Evolutionary conservation across 768 basidiomycete species (phyloP).

Genomic region (Mycena leptocephala): DNA sequence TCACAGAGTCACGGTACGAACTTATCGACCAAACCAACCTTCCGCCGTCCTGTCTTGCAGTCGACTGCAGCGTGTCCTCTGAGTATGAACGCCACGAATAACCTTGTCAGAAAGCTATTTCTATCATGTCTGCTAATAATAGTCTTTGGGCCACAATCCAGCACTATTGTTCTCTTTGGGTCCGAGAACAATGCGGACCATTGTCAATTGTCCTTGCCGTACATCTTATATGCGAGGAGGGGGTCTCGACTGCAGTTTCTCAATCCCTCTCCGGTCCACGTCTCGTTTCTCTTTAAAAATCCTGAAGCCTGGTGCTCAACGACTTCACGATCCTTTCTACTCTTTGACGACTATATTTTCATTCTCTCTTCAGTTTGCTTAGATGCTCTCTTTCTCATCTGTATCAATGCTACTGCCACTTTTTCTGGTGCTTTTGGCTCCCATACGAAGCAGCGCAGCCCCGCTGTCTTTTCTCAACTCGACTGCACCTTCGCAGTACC

Average conservation of each 20-base stretch:
- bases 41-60: too few species aligned
- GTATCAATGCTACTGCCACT: not conserved
- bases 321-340: slow-evolving; percentile 27
- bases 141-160: not conserved
- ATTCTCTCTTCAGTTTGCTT: not conserved
- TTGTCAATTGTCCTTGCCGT: slow-evolving; percentile 12
- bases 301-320: slow-evolving; percentile 32
- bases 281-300: not conserved
- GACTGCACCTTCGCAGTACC: slow-evolving; percentile 16
- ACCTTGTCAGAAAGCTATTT: too few species aligned
- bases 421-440: slow-evolving; percentile 10
- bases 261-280: not conserved
- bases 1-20: too few species aligned
- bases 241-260: not conserved
- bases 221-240: slow-evolving; percentile 7
- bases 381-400: slow-evolving; percentile 16
- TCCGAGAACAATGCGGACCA: slow-evolving; percentile 13
- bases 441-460: slow-evolving; percentile 15
- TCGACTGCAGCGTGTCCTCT: too few species aligned
- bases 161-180: slow-evolving; percentile 5
- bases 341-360: slow-evolving; percentile 12
- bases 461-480: slow-evolving; percentile 22
- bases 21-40: too few species aligned
- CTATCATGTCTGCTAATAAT: not conserved
- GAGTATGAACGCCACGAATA: too few species aligned